Evolutionary conservation across 805 yeast genomes (phyloP), one percentile per base, ranked within the genome.

Genomic region (Dipodascus albidus): DNA sequence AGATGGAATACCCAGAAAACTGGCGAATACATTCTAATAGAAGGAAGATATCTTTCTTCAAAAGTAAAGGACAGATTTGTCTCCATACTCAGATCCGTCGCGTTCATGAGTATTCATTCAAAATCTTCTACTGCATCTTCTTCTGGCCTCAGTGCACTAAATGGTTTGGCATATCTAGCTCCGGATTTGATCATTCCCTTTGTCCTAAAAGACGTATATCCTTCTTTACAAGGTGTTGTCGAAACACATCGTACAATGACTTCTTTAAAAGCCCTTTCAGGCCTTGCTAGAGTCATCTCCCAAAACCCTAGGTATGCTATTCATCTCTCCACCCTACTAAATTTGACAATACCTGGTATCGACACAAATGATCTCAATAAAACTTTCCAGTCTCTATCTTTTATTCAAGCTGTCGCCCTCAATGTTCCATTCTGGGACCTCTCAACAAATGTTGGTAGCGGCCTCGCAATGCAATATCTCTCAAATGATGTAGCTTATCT

Each of bases 331-430:
- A 78, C 95, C 52, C 71, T 93, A 15, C 64, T 90, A 42, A 78
- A 82, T 23, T 74, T 87, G 66, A 70, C 83, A 1, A 65, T 89
- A 4, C 86, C 89, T 0, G 96, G 93, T 27, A 81, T 93, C 24
- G 98, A 93, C 64, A 79, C 90, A 0, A 93, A 90, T 64, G 99
- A 93, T 66, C 74, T 88, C 50, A 74, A 73, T 14, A 79, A 90
- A 63, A 83, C 96, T 0, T 73, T 81, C 15, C 76, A 80, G 51
- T 77, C 95, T 0, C 68, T 90, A 44, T 78, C 82, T 54, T 75
- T 85, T 19, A 76, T 93, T 53, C 83, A 87, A 9, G 74, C 87
- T 0, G 77, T 83, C 22, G 82, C 88, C 0, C 73, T 84, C 3
- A 83, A 82, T 53, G 78, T 85, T 1, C 96, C 96, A 1, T 74